Base-by-base conservation (phyloP, 2,329 filamentous ascomycete species). In the Chaetomium sp. region DNA sequence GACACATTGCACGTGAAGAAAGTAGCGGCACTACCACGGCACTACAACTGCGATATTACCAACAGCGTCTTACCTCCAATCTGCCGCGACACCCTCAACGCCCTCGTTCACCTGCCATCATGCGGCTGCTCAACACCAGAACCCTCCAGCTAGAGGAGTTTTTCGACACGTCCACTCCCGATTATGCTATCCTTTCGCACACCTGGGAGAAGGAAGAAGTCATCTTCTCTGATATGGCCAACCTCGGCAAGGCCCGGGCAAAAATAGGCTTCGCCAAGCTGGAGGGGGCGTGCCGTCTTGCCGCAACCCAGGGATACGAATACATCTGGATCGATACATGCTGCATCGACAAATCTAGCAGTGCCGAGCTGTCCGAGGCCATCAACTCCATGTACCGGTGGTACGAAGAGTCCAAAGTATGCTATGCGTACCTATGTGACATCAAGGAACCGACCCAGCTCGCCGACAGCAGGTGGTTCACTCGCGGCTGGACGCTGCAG, bases 331-430 rank as follows among this genome's bases (percentile, higher is more conserved):
- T 62, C 19, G 64, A 65, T 31, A 63, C 64, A 0, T 63, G 60
- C 25, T 65, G 64, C 50, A 63, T 65, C 60, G 64, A 65, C 51
- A 65, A 65, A 31, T 31, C 38, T 3, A 56, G 49, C 55, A 62
- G 60, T 51, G 50, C 60, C 21, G 60, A 65, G 33, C 60, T 65
- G 5, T 57, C 63, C 3, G 63, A 62, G 25, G 55, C 58, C 35
- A 65, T 65, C 33, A 65, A 65, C 29, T 58, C 58, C 35, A 65
- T 65, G 63, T 65, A 12, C 29, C 19, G 19, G 5, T 65, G 55
- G 59, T 62, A 65, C 16, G 19, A 2, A 1, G 0, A 23, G 1
- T 31, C 64, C 0, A n/a, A 5, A 1, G 29, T 63, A 3, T 65
- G 60, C 38, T 65, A 55, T n/a, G 63, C 55, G 38, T 59, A 62